A percentile compares a stretch with the other conserved stretches of the same genome.
phyloP scores from a whole-genome alignment of 495 filamentous ascomycete species.

The Neurospora pannonica region DNA sequence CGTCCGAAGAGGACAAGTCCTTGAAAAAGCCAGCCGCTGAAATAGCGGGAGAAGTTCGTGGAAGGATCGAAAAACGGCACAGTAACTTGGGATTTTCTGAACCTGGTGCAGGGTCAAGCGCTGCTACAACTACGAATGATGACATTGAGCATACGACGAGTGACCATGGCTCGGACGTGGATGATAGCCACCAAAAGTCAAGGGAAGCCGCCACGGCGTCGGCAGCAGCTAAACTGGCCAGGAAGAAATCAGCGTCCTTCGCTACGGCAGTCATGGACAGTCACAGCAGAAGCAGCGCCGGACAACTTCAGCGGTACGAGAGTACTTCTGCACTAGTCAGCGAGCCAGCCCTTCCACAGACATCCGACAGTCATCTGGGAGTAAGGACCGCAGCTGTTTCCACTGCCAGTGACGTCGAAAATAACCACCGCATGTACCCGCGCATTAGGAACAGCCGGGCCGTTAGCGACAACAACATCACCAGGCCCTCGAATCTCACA shows the following conservation, averaged over 20 bases:
- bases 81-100: conserved; percentile 10
- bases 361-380: conserved; percentile 29
- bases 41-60: conserved; percentile 38
- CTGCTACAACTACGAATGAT: background rate
- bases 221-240: conserved; percentile 11
- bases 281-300: conserved; percentile 5
- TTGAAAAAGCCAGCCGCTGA: conserved; percentile 42
- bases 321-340: conserved; percentile 27
- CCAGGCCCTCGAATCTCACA: background rate
- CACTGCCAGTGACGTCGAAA: background rate
- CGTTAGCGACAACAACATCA: background rate
- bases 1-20: conserved; percentile 42
- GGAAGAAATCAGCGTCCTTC: conserved; percentile 37
- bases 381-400: conserved; percentile 19
- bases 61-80: conserved; percentile 26
- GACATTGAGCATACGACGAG: background rate
- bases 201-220: background rate
- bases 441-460: background rate
- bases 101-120: conserved; percentile 8
- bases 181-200: background rate
- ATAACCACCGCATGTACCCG: too few species aligned
- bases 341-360: conserved; percentile 39
- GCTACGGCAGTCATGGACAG: conserved; percentile 38
- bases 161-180: background rate
- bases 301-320: background rate